Conservation (phyloP, 768 basidiomycete genomes). For the Nidularia pulvinata region DNA sequence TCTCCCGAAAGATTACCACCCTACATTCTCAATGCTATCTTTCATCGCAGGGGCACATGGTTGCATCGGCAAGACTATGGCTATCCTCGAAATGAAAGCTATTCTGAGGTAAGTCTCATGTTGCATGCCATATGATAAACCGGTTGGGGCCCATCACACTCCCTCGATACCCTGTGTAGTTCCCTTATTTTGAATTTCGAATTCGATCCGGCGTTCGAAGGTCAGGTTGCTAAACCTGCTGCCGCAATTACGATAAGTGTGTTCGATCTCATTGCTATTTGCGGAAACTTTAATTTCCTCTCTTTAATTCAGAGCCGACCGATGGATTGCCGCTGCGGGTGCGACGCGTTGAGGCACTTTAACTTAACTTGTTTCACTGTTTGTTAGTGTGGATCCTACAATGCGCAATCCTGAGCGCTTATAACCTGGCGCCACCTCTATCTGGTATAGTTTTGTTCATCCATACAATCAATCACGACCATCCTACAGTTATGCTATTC, state of each 20-base stretch:
- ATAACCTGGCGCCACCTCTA: too few species aligned
- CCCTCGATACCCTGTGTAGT: conserved; percentile 10
- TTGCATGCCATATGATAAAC: conserved; percentile 13
- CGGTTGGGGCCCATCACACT: neutral
- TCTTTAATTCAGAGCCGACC: conserved; percentile 24
- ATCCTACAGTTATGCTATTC: too few species aligned
- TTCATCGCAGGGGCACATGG: conserved; percentile 44
- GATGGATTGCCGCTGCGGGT: conserved; percentile 35
- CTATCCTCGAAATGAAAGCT: conserved; percentile 46
- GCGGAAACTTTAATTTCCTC: neutral
- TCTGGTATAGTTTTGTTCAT: too few species aligned
- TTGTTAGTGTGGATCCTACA: too few species aligned
- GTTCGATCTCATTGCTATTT: conserved; percentile 13
- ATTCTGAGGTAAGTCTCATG: conserved; percentile 28
- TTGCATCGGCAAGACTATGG: conserved; percentile 48
- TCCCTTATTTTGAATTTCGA: conserved; percentile 39
- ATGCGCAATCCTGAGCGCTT: too few species aligned
- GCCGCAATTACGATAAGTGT: conserved; percentile 49
- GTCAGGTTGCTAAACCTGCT: conserved; percentile 36
- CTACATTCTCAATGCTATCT: conserved; percentile 31
- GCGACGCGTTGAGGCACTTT: conserved; percentile 2
- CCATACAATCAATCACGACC: too few species aligned
- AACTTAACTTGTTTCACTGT: too few species aligned
- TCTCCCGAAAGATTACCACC: conserved; percentile 28
- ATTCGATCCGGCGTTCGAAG: conserved; percentile 38